Base-by-base conservation (phyloP, 345 rosid species). In the Sapria himalayana region DNA sequence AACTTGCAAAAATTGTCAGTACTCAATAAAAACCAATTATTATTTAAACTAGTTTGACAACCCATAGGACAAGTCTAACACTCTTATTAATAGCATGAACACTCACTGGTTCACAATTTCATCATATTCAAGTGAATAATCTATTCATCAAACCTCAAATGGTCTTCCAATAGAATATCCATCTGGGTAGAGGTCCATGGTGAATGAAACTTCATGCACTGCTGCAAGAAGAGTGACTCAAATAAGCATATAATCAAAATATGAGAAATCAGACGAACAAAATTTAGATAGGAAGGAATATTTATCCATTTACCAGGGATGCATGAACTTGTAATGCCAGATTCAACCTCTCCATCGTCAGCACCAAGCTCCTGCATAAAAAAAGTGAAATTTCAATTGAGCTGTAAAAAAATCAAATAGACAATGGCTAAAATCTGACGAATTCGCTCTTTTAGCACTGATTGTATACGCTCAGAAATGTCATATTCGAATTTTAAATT, bases 141-240 rank as follows among this genome's bases (percentile, higher is more conserved):
- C 19, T 39, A 29, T 33, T 43, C 46, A 19, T 44, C 71, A 56
- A 54, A 91, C 99, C 92, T 84, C 84, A 15, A 64, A 52, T 13
- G 85, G 71, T 58, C 74, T 84, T 56, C 73, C 84, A 11, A 84
- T 43, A 19, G 63, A 69, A 67, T 79, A 91, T 39, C 93, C 99
- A 61, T 69, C 73, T 2, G 67, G 58, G 49, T 71, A 80, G 25
- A 91, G 86, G 53, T 67, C 71, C 65, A 91, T 65, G 2, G 58
- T 41, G 49, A 80, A 69, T 33, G 99, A 84, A 54, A 67, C 77
- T 63, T 79, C 93, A 52, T 70, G 70, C 5, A 60, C 95, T 84
- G 69, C 48, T 25, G 21, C 55, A 45, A 57, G 35, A 58, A 29
- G 25, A 17, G 23, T 45, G 10, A 63, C 25, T 20, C 34, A 32